phyloP scores from a whole-genome alignment of 306 rosid genomes.

The Dalbergia oliveri region DNA sequence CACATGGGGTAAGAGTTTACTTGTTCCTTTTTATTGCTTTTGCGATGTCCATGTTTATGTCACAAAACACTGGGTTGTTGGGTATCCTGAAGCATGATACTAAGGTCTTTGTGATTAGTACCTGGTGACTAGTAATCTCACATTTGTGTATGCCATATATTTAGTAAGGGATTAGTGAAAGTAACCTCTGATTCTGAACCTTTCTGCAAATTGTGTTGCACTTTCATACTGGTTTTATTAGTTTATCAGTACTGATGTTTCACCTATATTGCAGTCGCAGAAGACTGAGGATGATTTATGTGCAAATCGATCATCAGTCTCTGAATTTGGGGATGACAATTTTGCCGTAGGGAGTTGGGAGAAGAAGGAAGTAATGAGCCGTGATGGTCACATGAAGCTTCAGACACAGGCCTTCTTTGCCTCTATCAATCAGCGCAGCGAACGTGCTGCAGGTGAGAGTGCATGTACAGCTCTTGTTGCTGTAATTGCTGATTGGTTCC shows the following conservation, averaged over 20 bases:
- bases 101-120: conserved; percentile 23
- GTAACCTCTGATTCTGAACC: conserved; percentile 7
- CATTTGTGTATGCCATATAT: not conserved
- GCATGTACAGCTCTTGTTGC: conserved; percentile 99
- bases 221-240: conserved; percentile 32
- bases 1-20: conserved; percentile 68
- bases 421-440: conserved; percentile 96
- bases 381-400: conserved; percentile 94
- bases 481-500: conserved; percentile 96
- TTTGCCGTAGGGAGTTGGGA: conserved; percentile 96
- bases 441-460: conserved; percentile 99
- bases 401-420: conserved; percentile 92
- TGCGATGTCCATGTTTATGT: conserved; percentile 20
- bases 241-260: conserved; percentile 38
- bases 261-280: conserved; percentile 56
- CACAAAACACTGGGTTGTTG: conserved; percentile 23
- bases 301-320: conserved; percentile 81
- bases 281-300: conserved; percentile 85
- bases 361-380: conserved; percentile 84
- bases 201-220: conserved; percentile 37
- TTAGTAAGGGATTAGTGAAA: conserved; percentile 8
- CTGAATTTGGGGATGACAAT: conserved; percentile 97
- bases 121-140: conserved; percentile 7
- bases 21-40: conserved; percentile 38
- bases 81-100: conserved; percentile 27